Conservation (phyloP, 768 basidiomycete species). For the Porphyrellus cyaneotinctus region DNA sequence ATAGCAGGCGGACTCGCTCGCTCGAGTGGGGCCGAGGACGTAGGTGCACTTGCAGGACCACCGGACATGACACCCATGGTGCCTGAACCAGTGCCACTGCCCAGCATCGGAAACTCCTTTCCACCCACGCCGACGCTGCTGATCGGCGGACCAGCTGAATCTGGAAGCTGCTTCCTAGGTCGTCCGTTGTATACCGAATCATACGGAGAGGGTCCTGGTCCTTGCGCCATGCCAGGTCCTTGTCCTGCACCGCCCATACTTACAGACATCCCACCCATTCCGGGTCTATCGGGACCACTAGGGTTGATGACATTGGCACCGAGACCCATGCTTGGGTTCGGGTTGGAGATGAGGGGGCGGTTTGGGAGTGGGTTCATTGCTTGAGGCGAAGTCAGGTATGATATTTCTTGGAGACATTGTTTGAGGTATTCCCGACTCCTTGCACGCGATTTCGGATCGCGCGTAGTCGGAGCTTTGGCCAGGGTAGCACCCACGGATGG, state of each 20-base stretch:
- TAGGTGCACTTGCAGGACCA: conserved; percentile 48
- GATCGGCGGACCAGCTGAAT: conserved; percentile 38
- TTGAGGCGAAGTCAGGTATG: conserved; percentile 93
- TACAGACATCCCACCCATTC: conserved; percentile 10
- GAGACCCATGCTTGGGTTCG: conserved; percentile 29
- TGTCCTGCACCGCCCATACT: conserved; percentile 15
- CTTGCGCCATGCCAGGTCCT: conserved; percentile 17
- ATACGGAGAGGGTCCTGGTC: conserved; percentile 44
- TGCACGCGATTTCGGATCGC: conserved; percentile 94
- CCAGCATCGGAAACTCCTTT: conserved; percentile 65
- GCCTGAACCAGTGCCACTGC: conserved; percentile 35
- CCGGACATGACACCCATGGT: conserved; percentile 45
- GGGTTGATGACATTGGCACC: conserved; percentile 21
- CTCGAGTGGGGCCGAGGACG: conserved; percentile 49
- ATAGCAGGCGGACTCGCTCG: conserved; percentile 41
- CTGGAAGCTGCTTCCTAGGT: conserved; percentile 76
- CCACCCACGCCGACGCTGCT: conserved; percentile 40
- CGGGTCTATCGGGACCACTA: conserved; percentile 9
- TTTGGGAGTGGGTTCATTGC: conserved; percentile 96
- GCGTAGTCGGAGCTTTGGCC: conserved; percentile 72
- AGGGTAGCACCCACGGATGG: conserved; percentile 42
- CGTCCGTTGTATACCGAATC: conserved; percentile 77
- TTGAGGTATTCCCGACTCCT: conserved; percentile 95
- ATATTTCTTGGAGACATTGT: conserved; percentile 98
- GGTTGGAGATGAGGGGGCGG: conserved; percentile 63